A percentile compares a stretch with the other conserved stretches of the same genome.
Evolutionary conservation across 2,329 filamentous ascomycete species (phyloP).

Genomic region (Thelonectria olida): DNA sequence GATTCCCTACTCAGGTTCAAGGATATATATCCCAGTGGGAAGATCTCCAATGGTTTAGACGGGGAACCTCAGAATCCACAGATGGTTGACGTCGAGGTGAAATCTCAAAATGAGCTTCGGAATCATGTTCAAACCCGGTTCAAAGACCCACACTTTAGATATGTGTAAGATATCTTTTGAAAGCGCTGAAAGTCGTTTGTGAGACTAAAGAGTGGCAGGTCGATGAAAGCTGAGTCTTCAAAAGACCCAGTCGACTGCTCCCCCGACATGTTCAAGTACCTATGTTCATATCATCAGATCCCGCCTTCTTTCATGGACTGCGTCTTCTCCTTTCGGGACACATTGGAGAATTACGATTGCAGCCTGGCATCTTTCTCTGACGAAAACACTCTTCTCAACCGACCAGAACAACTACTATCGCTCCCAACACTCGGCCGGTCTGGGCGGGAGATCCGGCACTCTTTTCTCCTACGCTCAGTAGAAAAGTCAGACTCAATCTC

Average conservation of each 20-base stretch:
- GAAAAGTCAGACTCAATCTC: constrained; percentile 11
- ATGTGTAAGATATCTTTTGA: constrained; percentile 11
- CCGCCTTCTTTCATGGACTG: constrained; percentile 13
- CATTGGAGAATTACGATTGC: constrained; percentile 1
- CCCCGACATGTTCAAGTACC: constrained; percentile 18
- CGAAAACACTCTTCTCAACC: constrained; percentile 19
- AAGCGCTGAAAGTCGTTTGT: neutral
- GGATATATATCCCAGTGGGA: neutral
- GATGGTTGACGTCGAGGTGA: neutral
- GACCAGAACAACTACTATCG: neutral
- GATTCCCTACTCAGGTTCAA: constrained; percentile 1
- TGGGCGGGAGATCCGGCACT: constrained; percentile 25
- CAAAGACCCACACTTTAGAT: constrained; percentile 13
- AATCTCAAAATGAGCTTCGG: neutral
- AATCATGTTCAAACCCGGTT: neutral
- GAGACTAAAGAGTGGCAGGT: neutral
- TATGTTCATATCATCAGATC: constrained; percentile 25
- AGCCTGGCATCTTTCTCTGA: constrained; percentile 24
- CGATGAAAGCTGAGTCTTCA: constrained; percentile 21
- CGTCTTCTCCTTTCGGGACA: constrained; percentile 19
- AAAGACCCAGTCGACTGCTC: constrained; percentile 8
- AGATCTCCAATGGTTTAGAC: neutral
- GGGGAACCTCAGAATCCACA: neutral
- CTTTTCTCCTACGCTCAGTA: constrained; percentile 26
- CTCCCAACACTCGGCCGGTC: constrained; percentile 15